These are phyloP conservation scores for Ramaria sp. DNA, from an alignment of 768 basidiomycete species.

Conservation along the genomic window DNA sequence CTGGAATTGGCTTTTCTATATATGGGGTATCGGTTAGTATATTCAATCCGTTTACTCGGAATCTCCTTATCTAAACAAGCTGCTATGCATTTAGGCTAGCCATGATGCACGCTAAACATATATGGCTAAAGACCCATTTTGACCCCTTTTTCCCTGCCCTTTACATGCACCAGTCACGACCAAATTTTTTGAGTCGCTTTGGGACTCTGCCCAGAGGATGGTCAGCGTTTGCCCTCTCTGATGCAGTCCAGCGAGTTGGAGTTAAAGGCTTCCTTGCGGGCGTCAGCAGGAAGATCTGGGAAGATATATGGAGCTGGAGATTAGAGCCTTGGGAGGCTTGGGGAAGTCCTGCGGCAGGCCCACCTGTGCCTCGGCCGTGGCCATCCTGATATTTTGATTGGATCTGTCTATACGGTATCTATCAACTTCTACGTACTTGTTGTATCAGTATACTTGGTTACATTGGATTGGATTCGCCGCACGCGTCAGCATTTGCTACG, in stretches of 20 bases:
- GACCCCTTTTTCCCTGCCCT: constrained; percentile 71
- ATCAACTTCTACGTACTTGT: background rate
- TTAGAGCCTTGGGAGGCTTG: constrained; percentile 3
- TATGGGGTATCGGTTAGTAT: constrained; percentile 7
- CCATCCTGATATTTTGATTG: background rate
- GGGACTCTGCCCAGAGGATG: background rate
- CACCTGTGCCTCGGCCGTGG: constrained; percentile 3
- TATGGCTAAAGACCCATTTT: constrained; percentile 67
- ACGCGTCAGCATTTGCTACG: background rate
- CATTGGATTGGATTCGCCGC: too few species aligned
- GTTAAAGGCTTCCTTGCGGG: background rate
- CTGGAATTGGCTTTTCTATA: constrained; percentile 3
- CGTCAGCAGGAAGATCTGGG: constrained; percentile 2
- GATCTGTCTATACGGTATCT: constrained; percentile 4
- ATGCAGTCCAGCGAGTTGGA: background rate
- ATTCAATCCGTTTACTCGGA: too few species aligned
- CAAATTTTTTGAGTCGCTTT: constrained; percentile 1
- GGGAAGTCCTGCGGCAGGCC: background rate
- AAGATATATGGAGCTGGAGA: background rate
- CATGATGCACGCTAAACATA: constrained; percentile 34
- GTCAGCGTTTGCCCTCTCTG: constrained; percentile 1
- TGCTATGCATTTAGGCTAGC: constrained; percentile 29
- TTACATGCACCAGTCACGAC: constrained; percentile 28
- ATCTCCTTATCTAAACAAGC: too few species aligned
- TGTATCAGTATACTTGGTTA: background rate